Base-by-base conservation (phyloP, 2,329 filamentous ascomycete species). In the Ceratocystis ficicola region DNA sequence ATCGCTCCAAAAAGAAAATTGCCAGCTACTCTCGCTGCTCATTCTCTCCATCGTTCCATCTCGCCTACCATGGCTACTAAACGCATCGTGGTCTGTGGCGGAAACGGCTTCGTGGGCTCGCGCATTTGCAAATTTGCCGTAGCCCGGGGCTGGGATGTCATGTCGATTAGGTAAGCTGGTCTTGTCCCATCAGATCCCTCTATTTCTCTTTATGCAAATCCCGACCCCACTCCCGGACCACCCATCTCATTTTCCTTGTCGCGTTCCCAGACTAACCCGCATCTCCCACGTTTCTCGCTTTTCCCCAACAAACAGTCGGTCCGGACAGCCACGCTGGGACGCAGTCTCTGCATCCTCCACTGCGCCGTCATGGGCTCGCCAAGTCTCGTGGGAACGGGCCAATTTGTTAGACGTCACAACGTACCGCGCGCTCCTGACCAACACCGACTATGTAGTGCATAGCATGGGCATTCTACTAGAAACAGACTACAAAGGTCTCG, bases 401-500 rank as follows among this genome's bases (percentile, higher is more conserved):
- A 90, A 97, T 76, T 87, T 97, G 70, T 83, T 99, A 68, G 84
- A 87, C 68, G 93, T 94, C 0, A 78, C 83, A 0, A 88, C 88
- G 20, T 99, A 96, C 77, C 83, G 83, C 7, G 78, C 86, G 0
- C 83, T 93, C 61, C 83, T 99, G 68, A 82, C 84, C 70, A 84
- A 83, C 66, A 89, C 91, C 68, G 85, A 90, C 74, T 92, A 86
- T 66, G 92, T 97, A 30, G 87, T 99, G 60, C 94, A 99, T 80
- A 90, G 83, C 72, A 92, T 97, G 87, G 94, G 94, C 8, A 96
- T 99, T 71, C 81, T 99, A 20, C 83, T 99, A 8, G 94, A 99
- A 78, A 91, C 92, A 62, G 94, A 99, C 79, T 99, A 99, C 83
- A 99, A 99, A 77, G 89, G 88, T 70, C 87, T 96, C 17, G 74